Percentiles rank a stretch among this genome's conserved stretches.
phyloP scores from a whole-genome alignment of 495 filamentous ascomycete species.

The Tuber magnatum region DNA sequence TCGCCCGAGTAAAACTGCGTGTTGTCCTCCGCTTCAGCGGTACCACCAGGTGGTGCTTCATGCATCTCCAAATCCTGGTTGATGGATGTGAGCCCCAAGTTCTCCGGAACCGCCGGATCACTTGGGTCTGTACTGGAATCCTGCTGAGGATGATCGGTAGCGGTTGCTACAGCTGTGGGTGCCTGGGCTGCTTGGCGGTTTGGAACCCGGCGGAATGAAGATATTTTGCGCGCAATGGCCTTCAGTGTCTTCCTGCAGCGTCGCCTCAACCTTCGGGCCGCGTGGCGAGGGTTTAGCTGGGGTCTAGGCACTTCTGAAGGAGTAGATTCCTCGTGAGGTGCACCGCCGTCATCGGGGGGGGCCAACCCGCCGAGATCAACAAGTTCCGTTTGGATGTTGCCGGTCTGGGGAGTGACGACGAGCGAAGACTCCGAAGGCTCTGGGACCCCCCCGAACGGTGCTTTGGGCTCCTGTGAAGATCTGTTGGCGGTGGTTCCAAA shows the following conservation, averaged over 20 bases:
- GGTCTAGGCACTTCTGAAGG: neutral
- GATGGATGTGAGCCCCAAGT: neutral
- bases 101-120: neutral
- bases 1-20: neutral
- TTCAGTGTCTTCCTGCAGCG: neutral
- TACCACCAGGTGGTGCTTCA: neutral
- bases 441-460: neutral
- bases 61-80: slow-evolving; percentile 1
- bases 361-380: neutral
- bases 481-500: neutral
- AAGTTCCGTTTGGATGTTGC: neutral
- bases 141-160: neutral
- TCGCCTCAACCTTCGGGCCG: neutral
- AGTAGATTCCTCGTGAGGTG: neutral
- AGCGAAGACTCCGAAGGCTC: neutral
- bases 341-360: neutral
- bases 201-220: neutral
- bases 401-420: neutral
- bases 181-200: neutral
- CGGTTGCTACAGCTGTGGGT: neutral
- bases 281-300: neutral
- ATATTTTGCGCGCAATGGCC: neutral
- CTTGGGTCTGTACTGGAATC: neutral
- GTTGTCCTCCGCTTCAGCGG: neutral
- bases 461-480: neutral